These are phyloP conservation scores for Termitomyces sp. DNA, from an alignment of 768 basidiomycete genomes.

Conservation along the genomic window DNA sequence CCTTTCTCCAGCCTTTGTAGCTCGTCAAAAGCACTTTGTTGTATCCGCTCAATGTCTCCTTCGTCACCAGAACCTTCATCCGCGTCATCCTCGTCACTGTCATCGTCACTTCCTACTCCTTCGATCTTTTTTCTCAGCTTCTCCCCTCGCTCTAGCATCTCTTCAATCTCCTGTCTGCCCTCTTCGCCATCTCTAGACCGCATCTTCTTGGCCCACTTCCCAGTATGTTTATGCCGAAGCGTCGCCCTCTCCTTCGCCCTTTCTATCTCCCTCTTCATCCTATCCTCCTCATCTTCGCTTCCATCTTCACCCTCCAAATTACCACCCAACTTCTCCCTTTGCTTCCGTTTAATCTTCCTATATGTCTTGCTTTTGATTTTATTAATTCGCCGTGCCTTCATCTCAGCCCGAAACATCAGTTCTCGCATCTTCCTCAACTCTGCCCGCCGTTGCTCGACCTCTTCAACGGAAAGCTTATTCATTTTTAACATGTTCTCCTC, in stretches of 20 bases:
- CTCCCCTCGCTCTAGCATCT: slow-evolving; percentile 84
- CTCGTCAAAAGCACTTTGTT: slow-evolving; percentile 73
- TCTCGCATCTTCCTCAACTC: slow-evolving; percentile 89
- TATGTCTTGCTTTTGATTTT: slow-evolving; percentile 98
- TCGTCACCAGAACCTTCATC: slow-evolving; percentile 40
- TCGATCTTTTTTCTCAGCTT: slow-evolving; percentile 71
- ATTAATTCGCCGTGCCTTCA: slow-evolving; percentile 81
- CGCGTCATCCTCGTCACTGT: slow-evolving; percentile 35
- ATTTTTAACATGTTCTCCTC: slow-evolving; percentile 72
- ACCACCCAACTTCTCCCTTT: slow-evolving; percentile 54
- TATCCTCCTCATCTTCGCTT: slow-evolving; percentile 49
- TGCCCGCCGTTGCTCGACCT: slow-evolving; percentile 73
- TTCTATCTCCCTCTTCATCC: slow-evolving; percentile 68
- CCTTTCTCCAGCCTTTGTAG: slow-evolving; percentile 46
- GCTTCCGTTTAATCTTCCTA: slow-evolving; percentile 76
- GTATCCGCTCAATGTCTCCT: slow-evolving; percentile 43
- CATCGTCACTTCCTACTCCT: slow-evolving; percentile 56
- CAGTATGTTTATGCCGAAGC: slow-evolving; percentile 80
- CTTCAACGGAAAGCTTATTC: slow-evolving; percentile 80
- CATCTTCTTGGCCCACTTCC: slow-evolving; percentile 84
- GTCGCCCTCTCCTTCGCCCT: slow-evolving; percentile 89
- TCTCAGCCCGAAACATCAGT: slow-evolving; percentile 88
- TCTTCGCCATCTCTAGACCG: slow-evolving; percentile 54
- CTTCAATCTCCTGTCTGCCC: slow-evolving; percentile 60
- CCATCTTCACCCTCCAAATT: slow-evolving; percentile 42